Evolutionary conservation across 352 stramenopile genomes (phyloP).

Genomic region (Phytophthora cactorum): DNA sequence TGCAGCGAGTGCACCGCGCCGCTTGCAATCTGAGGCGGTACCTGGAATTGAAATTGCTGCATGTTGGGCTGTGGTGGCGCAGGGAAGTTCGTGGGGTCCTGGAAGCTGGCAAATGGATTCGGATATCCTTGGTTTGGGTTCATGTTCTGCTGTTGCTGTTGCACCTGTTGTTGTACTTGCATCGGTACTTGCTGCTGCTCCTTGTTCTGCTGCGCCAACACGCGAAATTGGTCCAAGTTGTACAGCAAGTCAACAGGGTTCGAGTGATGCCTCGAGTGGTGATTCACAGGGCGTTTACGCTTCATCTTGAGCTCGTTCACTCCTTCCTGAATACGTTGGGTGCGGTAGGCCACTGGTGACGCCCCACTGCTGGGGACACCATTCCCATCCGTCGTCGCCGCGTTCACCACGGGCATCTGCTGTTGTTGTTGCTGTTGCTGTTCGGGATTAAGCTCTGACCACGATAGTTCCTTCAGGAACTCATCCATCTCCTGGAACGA

Average conservation of each 20-base stretch:
- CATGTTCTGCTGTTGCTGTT: constrained; percentile 44
- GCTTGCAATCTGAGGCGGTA: constrained; percentile 63
- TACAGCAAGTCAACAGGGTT: constrained; percentile 81
- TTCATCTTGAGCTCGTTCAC: constrained; percentile 85
- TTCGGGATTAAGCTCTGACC: constrained; percentile 43
- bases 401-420: constrained; percentile 9
- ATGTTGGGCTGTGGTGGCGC: constrained; percentile 30
- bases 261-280: constrained; percentile 72
- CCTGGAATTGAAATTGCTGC: constrained; percentile 58
- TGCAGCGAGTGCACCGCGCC: constrained; percentile 65
- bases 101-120: constrained; percentile 45
- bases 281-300: constrained; percentile 61
- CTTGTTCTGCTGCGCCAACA: constrained; percentile 68
- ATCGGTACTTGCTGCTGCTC: constrained; percentile 43
- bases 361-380: constrained; percentile 14
- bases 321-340: constrained; percentile 69
- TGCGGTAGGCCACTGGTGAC: constrained; percentile 53
- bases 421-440: constrained; percentile 22
- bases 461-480: constrained; percentile 54
- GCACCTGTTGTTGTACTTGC: constrained; percentile 31
- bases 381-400: constrained; percentile 19
- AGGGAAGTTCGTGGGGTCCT: constrained; percentile 37
- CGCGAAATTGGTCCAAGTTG: constrained; percentile 77
- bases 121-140: constrained; percentile 35
- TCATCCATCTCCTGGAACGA: constrained; percentile 66